phyloP scores from a whole-genome alignment of 176 grass and related monocot genomes.

The Puya raimondii region DNA sequence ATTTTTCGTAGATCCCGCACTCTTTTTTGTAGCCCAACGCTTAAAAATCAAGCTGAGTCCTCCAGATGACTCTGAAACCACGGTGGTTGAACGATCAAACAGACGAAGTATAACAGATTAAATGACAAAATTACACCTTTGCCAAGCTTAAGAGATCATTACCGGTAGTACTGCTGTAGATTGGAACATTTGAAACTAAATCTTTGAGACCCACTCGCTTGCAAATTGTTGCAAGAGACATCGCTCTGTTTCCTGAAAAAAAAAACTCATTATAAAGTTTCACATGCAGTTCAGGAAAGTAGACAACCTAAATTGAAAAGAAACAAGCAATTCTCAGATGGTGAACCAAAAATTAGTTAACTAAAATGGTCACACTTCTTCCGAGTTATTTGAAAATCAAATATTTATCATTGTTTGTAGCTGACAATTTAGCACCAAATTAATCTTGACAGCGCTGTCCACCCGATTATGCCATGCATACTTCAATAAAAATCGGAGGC shows the following conservation, averaged over 20 bases:
- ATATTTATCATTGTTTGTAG: no score
- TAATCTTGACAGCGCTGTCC: no score
- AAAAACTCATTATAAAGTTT: neutral
- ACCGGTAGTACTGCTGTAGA: slow-evolving; percentile 47
- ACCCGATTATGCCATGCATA: no score
- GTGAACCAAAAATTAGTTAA: no score
- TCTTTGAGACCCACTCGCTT: slow-evolving; percentile 67
- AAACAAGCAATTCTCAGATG: neutral
- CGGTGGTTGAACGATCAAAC: slow-evolving; percentile 2
- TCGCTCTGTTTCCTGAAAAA: slow-evolving; percentile 2
- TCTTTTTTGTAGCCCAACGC: slow-evolving; percentile 87
- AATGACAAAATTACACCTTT: neutral
- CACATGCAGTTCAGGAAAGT: neutral
- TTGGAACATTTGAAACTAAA: slow-evolving; percentile 43
- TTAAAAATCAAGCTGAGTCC: slow-evolving; percentile 54
- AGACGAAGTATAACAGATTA: slow-evolving; percentile 2
- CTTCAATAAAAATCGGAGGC: no score
- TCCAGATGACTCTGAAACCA: slow-evolving; percentile 52
- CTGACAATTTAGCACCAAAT: no score
- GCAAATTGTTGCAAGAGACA: slow-evolving; percentile 51
- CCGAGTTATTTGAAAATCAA: no score
- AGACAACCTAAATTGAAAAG: neutral
- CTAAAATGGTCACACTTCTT: no score
- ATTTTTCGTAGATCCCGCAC: slow-evolving; percentile 74
- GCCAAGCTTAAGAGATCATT: neutral